phyloP scores from a whole-genome alignment of 176 grass and related monocot species.

The Lolium multiflorum region DNA sequence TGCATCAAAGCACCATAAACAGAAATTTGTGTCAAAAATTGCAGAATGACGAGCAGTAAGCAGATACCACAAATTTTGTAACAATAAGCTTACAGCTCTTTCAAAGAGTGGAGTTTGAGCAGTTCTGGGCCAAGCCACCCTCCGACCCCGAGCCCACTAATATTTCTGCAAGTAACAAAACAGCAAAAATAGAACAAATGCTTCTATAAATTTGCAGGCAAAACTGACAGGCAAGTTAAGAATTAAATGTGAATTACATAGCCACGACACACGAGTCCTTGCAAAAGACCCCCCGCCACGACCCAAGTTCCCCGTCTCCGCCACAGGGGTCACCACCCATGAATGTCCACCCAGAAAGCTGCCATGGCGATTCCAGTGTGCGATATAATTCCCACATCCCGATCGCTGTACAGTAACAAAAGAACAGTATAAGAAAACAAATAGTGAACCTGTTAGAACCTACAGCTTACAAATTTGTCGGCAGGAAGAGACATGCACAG shows the following conservation, averaged over 20 bases:
- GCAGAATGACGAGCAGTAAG: slow-evolving; percentile 19
- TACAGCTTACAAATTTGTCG: slow-evolving; percentile 10
- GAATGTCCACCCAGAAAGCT: slow-evolving; percentile 62
- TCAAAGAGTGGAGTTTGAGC: slow-evolving; percentile 71
- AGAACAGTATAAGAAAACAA: slow-evolving; percentile 6
- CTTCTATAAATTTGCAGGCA: slow-evolving; percentile 30
- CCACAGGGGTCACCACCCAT: slow-evolving; percentile 60
- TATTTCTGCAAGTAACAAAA: slow-evolving; percentile 63
- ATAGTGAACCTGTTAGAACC: neutral
- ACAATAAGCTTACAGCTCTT: slow-evolving; percentile 63
- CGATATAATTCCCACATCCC: slow-evolving; percentile 57
- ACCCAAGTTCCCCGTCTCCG: slow-evolving; percentile 20
- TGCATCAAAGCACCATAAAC: slow-evolving; percentile 35
- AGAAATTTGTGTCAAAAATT: slow-evolving; percentile 34
- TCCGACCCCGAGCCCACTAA: slow-evolving; percentile 72
- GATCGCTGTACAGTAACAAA: slow-evolving; percentile 33
- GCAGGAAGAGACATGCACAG: slow-evolving; percentile 38
- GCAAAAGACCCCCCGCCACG: slow-evolving; percentile 66
- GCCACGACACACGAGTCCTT: slow-evolving; percentile 57
- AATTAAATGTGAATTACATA: slow-evolving; percentile 61
- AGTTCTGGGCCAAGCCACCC: slow-evolving; percentile 65
- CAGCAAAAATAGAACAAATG: slow-evolving; percentile 23
- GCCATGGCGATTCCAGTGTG: slow-evolving; percentile 46
- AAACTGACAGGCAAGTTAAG: slow-evolving; percentile 21
- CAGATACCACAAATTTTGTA: slow-evolving; percentile 18